These are phyloP conservation scores for Fonsecaea multimorphosa DNA, from an alignment of 2,329 filamentous ascomycete species.

Conservation along the genomic window DNA sequence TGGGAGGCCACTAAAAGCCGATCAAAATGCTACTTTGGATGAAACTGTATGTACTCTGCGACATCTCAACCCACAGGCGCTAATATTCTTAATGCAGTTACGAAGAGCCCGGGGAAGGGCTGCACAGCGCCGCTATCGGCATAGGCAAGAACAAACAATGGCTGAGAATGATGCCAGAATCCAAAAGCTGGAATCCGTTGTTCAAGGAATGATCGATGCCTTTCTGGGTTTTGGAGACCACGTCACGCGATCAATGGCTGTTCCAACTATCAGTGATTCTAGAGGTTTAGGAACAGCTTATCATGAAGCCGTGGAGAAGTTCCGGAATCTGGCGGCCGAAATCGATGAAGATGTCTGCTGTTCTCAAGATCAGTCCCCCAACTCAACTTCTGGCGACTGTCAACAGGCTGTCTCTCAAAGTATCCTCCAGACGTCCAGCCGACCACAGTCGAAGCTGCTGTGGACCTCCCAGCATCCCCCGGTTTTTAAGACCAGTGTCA, in stretches of 20 bases:
- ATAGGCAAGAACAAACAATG: conserved; percentile 11
- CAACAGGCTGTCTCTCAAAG: background rate
- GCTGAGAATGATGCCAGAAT: background rate
- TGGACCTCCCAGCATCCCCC: background rate
- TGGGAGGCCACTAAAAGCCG: conserved; percentile 6
- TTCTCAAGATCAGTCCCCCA: background rate
- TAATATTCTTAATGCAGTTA: conserved; percentile 9
- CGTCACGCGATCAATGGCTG: background rate
- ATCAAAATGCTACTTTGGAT: background rate
- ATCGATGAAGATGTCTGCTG: background rate
- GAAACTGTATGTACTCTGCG: conserved; percentile 8
- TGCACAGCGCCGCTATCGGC: conserved; percentile 12
- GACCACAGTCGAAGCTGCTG: background rate
- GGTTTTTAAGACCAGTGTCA: too few relatives aligned
- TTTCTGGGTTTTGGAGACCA: conserved; percentile 8
- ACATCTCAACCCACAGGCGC: background rate
- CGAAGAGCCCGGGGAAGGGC: conserved; percentile 15
- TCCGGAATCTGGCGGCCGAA: conserved; percentile 8
- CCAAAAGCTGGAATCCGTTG: conserved; percentile 12
- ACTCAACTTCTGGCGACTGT: background rate
- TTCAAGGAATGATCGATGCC: conserved; percentile 5
- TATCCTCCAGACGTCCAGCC: background rate
- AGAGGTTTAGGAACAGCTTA: background rate
- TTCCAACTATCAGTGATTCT: background rate
- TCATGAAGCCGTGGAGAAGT: conserved; percentile 1